Conservation (phyloP, 352 stramenopile genomes). For the Pythium coloratum region DNA sequence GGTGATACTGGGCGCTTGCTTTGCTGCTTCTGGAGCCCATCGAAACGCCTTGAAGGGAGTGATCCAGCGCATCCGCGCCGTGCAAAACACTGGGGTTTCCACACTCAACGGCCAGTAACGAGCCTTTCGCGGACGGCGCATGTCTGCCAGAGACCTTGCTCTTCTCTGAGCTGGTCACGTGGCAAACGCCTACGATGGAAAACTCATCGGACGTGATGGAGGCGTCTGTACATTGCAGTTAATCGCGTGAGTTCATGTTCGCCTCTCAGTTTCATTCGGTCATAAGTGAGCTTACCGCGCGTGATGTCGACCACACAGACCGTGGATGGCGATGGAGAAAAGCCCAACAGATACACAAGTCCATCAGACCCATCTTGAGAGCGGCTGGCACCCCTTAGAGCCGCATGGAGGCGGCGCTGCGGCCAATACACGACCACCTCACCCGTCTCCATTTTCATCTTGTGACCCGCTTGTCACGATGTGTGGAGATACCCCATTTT, state of each 20-base stretch:
- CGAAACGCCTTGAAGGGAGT: not conserved
- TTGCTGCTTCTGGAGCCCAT: not conserved
- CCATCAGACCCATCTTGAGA: not conserved
- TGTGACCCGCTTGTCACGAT: not conserved
- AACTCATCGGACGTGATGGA: not conserved
- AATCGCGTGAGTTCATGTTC: not conserved
- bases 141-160: not conserved
- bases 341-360: slow-evolving; percentile 5
- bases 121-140: not conserved
- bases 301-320: slow-evolving; percentile 21
- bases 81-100: not conserved
- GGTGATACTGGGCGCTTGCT: not conserved
- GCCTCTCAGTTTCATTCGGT: not conserved
- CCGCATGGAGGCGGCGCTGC: slow-evolving; percentile 17
- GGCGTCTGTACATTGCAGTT: not conserved
- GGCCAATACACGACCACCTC: slow-evolving; percentile 51
- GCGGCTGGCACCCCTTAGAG: not conserved
- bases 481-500: not conserved
- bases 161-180: not conserved
- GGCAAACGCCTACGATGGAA: not conserved
- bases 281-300: slow-evolving; percentile 4
- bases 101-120: not conserved
- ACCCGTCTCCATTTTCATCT: not conserved
- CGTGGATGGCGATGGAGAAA: not conserved
- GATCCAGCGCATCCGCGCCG: not conserved